Evolutionary conservation across 495 filamentous ascomycete species (phyloP).

Genomic region (Penicillium cinerascens): DNA sequence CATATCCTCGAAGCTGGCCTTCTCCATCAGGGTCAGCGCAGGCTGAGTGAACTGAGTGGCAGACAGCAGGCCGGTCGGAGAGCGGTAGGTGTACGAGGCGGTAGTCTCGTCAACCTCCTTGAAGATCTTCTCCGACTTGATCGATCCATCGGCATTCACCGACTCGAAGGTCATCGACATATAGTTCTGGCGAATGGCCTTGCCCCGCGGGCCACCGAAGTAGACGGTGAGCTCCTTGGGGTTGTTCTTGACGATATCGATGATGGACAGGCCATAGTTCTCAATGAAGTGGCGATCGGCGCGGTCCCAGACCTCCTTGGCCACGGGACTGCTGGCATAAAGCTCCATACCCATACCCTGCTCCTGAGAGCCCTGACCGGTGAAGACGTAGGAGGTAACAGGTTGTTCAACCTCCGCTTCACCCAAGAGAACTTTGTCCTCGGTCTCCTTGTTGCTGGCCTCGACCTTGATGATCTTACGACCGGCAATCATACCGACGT

Average conservation of each 20-base stretch:
- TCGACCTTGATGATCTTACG: conserved; percentile 99
- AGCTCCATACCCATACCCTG: conserved; percentile 99
- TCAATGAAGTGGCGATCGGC: conserved; percentile 98
- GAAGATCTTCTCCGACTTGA: conserved; percentile 99
- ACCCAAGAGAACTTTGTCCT: conserved; percentile 90
- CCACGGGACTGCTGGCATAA: conserved; percentile 86
- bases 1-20: conserved; percentile 99
- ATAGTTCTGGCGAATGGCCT: conserved; percentile 97
- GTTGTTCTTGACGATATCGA: conserved; percentile 99
- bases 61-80: conserved; percentile 90
- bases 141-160: conserved; percentile 80
- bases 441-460: conserved; percentile 85
- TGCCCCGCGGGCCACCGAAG: conserved; percentile 94
- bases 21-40: conserved; percentile 97
- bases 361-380: conserved; percentile 95
- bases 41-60: conserved; percentile 99
- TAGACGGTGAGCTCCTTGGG: conserved; percentile 98
- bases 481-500: conserved; percentile 95
- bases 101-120: conserved; percentile 92
- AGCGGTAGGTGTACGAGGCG: conserved; percentile 93
- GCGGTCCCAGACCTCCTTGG: conserved; percentile 96
- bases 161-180: conserved; percentile 99
- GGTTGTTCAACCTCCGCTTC: conserved; percentile 99
- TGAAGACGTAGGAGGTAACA: conserved; percentile 96
- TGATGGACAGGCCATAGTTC: conserved; percentile 97